These are phyloP conservation scores for Populus tremula DNA, from an alignment of 345 rosid genomes.

Conservation along the genomic window DNA sequence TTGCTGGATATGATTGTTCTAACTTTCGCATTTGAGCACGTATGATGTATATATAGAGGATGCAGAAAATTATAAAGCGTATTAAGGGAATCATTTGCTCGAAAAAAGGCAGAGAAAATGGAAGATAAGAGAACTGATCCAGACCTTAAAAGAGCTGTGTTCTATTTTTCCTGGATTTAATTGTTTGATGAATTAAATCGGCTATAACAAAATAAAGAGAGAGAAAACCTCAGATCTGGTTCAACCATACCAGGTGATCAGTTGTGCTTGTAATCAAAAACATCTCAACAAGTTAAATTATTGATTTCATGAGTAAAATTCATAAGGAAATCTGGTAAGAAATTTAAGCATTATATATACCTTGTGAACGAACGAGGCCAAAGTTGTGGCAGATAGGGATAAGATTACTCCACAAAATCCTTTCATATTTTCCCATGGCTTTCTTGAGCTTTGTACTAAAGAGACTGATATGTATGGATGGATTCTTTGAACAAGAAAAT, in stretches of 20 bases:
- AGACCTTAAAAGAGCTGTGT: not conserved
- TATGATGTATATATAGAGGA: not conserved
- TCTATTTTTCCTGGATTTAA: not conserved
- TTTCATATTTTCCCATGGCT: constrained; percentile 38
- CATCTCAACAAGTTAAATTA: no score
- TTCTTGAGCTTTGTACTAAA: constrained; percentile 29
- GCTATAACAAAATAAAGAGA: no score
- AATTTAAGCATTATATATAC: not conserved
- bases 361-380: not conserved
- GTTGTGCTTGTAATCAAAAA: no score
- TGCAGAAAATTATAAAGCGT: no score
- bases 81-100: not conserved
- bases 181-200: no score
- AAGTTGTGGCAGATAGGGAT: not conserved
- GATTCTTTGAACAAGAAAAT: not conserved
- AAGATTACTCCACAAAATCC: constrained; percentile 11
- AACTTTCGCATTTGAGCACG: not conserved
- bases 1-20: not conserved
- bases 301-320: not conserved
- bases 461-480: not conserved
- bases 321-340: not conserved
- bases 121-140: not conserved
- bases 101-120: not conserved
- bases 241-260: not conserved
- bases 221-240: not conserved